A percentile compares a stretch with the other conserved stretches of the same genome.
These are phyloP conservation scores for Arthrobotrys pseudoclavata DNA, from an alignment of 2,329 filamentous ascomycete species.

Conservation along the genomic window DNA sequence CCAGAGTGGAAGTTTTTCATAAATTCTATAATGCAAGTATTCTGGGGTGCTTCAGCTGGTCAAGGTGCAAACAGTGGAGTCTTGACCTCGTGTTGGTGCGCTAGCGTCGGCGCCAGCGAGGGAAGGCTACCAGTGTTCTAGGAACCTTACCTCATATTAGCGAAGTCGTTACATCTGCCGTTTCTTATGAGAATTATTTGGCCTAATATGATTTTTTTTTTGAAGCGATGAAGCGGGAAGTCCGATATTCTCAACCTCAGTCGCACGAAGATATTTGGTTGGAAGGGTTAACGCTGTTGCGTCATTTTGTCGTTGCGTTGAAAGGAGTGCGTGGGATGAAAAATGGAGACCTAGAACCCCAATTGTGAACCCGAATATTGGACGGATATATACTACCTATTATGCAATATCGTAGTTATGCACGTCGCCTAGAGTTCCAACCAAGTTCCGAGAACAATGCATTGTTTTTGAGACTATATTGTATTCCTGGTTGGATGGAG, in stretches of 20 bases:
- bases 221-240: background rate
- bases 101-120: slow-evolving; percentile 23
- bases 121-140: background rate
- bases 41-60: slow-evolving; percentile 3
- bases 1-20: background rate
- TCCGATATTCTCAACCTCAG: slow-evolving; percentile 4
- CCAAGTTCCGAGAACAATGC: background rate
- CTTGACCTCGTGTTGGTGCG: slow-evolving; percentile 19
- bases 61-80: slow-evolving; percentile 17
- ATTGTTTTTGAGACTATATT: background rate
- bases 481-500: background rate
- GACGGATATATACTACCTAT: background rate
- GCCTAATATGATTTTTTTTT: background rate
- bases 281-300: background rate
- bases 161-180: background rate
- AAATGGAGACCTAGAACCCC: background rate
- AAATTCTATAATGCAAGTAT: background rate
- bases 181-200: background rate
- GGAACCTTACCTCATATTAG: background rate
- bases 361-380: background rate
- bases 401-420: slow-evolving; percentile 16
- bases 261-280: background rate
- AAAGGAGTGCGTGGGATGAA: slow-evolving; percentile 7
- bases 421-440: slow-evolving; percentile 17
- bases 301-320: background rate